These are phyloP conservation scores for Boletellus emodensis DNA, from an alignment of 768 basidiomycete genomes.

Conservation along the genomic window DNA sequence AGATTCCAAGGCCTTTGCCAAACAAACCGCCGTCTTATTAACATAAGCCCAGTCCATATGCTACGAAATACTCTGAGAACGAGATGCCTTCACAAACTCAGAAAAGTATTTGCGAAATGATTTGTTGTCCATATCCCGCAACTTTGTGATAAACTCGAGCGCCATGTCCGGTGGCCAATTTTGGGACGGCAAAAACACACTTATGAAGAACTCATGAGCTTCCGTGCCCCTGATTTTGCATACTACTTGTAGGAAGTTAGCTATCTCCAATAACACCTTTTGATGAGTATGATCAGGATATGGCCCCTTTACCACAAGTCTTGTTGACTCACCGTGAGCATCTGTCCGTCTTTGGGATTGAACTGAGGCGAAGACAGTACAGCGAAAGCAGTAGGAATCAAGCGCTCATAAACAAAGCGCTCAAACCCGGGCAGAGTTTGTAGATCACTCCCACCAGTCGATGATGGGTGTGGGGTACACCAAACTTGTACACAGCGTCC, in stretches of 20 bases:
- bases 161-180: conserved; percentile 80
- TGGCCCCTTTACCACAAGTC: neutral
- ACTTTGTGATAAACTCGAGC: conserved; percentile 70
- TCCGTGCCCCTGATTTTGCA: conserved; percentile 76
- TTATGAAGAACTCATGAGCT: conserved; percentile 74
- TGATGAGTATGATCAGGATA: neutral
- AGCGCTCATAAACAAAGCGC: conserved; percentile 81
- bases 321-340: conserved; percentile 59
- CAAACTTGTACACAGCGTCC: conserved; percentile 62
- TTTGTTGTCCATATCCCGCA: conserved; percentile 71
- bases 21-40: conserved; percentile 15
- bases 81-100: conserved; percentile 74
- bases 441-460: conserved; percentile 31
- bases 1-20: conserved; percentile 31
- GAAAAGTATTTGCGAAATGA: conserved; percentile 83
- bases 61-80: conserved; percentile 51
- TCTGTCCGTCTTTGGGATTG: conserved; percentile 86
- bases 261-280: conserved; percentile 92
- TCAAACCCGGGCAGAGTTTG: conserved; percentile 82
- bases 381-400: conserved; percentile 79
- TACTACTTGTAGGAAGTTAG: conserved; percentile 76
- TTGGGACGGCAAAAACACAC: conserved; percentile 82
- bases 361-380: conserved; percentile 76
- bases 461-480: conserved; percentile 49
- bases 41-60: conserved; percentile 10